Evolutionary conservation across 768 basidiomycete species (phyloP), one percentile per base, ranked within the genome.

Genomic region (Vishniacozyma victoriae): DNA sequence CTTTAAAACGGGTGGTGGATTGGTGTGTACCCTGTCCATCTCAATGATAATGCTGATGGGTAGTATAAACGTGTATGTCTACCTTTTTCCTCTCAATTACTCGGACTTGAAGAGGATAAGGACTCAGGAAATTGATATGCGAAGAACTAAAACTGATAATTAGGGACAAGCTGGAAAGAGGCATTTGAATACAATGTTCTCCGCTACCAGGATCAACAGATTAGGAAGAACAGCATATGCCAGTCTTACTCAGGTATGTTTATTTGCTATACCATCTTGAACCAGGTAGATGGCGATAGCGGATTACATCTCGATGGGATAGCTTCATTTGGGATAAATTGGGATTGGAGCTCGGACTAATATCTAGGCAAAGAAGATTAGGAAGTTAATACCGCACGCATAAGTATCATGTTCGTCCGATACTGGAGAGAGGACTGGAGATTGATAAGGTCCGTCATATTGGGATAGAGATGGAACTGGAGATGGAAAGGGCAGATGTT

Each of bases 161-260:
- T 25, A 66, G 64, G 59, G 50, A 11, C 61, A 67, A 63, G 62
- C 67, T 5, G 67, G 67, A n/a, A 69, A 69, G 43, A 50, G 56
- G 25, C 68, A 70, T 55, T 36, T 70, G 24, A 70, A 69, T 41
- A 67, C 69, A 7, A 39, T 50, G n/a, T 66, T 71, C 57, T 59
- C 67, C 2, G 54, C 71, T 6, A 43, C 51, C 12, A 55, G 67
- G 12, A 68, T 73, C 48, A 72, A 72, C 54, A 31, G 67, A 18
- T 54, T 73, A 19, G 65, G 64, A 0, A 54, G 66, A 46, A 62
- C 68, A 15, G 67, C 60, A 3, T 74, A 70, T 43, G 64, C 68
- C 2, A 63, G 51, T 6, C 52, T 55, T 22, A 67, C 64, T 6
- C 65, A 70, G 48, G 63, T 63, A n/a, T 51, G 61, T 46, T 20